phyloP scores from a whole-genome alignment of 1,284 basidiomycete species.

The Xerocomus subilludens region DNA sequence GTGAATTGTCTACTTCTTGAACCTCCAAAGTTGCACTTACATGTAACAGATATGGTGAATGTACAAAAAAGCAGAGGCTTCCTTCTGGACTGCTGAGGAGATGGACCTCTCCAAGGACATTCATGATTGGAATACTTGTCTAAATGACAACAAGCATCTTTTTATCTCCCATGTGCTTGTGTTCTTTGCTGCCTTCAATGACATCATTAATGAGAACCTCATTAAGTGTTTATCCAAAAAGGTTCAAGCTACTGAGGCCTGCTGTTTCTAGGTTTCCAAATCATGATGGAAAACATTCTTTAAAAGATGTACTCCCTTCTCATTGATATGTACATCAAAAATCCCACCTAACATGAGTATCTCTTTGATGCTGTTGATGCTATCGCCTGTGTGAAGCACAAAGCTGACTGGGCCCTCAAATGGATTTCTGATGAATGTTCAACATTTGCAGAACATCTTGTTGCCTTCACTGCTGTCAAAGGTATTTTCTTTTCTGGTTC shows the following conservation, averaged over 20 bases:
- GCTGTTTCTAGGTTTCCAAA: constrained; percentile 99
- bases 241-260: constrained; percentile 94
- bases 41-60: constrained; percentile 88
- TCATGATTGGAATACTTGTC: constrained; percentile 92
- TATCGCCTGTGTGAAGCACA: constrained; percentile 90
- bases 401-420: constrained; percentile 91
- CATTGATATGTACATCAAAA: constrained; percentile 98
- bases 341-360: constrained; percentile 82
- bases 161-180: constrained; percentile 97
- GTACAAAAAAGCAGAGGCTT: constrained; percentile 94
- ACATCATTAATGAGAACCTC: constrained; percentile 98
- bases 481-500: constrained; percentile 97
- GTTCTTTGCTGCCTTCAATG: constrained; percentile 97
- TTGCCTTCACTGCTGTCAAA: constrained; percentile 98
- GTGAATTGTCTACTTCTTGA: constrained; percentile 56
- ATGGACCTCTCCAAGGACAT: constrained; percentile 96
- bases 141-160: constrained; percentile 94
- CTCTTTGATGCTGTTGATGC: constrained; percentile 96
- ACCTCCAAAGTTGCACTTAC: constrained; percentile 2
- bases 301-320: constrained; percentile 98
- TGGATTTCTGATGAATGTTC: constrained; percentile 91
- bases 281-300: constrained; percentile 99
- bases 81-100: constrained; percentile 99
- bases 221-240: constrained; percentile 95
- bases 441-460: constrained; percentile 92